Conservation (phyloP, 2,329 filamentous ascomycete genomes). For the Diplodia mutila region DNA sequence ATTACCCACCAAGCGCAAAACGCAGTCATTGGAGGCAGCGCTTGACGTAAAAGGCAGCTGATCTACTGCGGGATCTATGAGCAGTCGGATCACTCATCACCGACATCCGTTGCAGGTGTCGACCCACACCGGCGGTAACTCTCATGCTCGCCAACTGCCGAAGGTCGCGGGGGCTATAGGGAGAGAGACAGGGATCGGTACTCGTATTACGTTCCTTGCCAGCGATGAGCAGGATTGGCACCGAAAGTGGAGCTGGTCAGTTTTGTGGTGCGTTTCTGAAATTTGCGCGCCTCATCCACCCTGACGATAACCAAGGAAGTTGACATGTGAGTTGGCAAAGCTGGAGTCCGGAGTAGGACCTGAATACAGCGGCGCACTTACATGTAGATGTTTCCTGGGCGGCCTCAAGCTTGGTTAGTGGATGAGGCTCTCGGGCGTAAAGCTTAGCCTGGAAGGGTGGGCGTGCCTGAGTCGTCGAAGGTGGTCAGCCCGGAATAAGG, state of each 20-base stretch:
- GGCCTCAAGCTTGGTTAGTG: background rate
- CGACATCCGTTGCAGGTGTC: background rate
- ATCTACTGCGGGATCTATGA: background rate
- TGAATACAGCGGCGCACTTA: background rate
- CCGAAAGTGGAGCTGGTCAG: background rate
- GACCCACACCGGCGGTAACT: background rate
- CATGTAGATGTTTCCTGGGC: too few species aligned
- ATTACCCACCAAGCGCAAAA: background rate
- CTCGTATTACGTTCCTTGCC: background rate
- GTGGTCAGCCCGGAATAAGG: background rate
- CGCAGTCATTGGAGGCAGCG: background rate
- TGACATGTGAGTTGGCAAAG: background rate
- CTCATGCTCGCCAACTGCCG: background rate
- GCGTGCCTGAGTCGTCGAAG: background rate
- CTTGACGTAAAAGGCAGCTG: background rate
- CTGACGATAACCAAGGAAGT: background rate
- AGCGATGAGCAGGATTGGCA: background rate
- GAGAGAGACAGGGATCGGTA: background rate
- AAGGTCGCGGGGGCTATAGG: background rate
- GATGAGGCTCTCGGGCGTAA: conserved; percentile 4
- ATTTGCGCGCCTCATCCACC: background rate
- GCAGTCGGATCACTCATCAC: background rate
- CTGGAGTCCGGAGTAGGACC: background rate
- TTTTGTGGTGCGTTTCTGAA: background rate
- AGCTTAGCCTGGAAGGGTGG: background rate